These are phyloP conservation scores for Chalciporus chontae DNA, from an alignment of 768 basidiomycete species.

Conservation along the genomic window DNA sequence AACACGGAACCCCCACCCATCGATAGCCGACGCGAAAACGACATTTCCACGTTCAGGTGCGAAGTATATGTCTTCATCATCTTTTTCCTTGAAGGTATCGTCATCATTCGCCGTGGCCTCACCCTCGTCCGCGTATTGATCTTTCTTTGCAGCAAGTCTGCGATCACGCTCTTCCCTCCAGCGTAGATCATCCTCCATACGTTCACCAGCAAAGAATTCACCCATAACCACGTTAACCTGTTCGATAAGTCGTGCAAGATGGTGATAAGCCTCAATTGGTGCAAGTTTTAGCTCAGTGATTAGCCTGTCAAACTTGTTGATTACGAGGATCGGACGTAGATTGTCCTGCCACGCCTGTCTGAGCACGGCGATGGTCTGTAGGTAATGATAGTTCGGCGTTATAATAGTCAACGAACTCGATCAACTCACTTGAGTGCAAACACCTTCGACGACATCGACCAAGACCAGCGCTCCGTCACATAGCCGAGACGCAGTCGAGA, in stretches of 20 bases:
- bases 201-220: constrained; percentile 87
- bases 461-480: constrained; percentile 95
- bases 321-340: constrained; percentile 86
- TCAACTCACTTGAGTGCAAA: constrained; percentile 85
- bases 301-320: constrained; percentile 95
- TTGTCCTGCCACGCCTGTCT: constrained; percentile 92
- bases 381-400: neutral
- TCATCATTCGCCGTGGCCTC: constrained; percentile 56
- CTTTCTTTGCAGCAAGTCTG: constrained; percentile 73
- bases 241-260: constrained; percentile 89
- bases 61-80: constrained; percentile 97
- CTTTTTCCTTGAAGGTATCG: constrained; percentile 86
- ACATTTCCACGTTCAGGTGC: constrained; percentile 95
- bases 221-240: constrained; percentile 99
- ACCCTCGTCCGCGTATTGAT: constrained; percentile 60
- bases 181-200: constrained; percentile 94
- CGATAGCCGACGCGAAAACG: constrained; percentile 91
- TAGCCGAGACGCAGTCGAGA: constrained; percentile 88
- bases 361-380: constrained; percentile 89
- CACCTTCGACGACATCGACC: constrained; percentile 96
- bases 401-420: too few species aligned
- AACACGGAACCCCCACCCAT: constrained; percentile 96
- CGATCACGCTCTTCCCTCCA: constrained; percentile 93
- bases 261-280: constrained; percentile 91
- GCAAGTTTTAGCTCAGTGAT: constrained; percentile 91